Evolutionary conservation across 352 stramenopile genomes (phyloP), one percentile per base, ranked within the genome.

Genomic region (Globisporangium camurandrum): DNA sequence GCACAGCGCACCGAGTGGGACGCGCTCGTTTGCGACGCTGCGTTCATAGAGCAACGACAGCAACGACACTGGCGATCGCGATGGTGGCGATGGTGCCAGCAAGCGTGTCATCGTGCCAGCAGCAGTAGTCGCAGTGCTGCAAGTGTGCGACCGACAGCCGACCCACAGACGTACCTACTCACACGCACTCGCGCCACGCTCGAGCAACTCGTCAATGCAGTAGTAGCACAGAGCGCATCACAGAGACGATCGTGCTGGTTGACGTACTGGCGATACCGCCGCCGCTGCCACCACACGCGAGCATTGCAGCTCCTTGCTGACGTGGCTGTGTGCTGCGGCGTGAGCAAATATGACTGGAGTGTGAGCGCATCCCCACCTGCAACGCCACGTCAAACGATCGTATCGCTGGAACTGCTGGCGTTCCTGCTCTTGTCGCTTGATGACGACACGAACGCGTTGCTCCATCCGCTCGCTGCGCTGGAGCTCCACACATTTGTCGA

Each of bases 401-500:
- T 1, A 27, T 28, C 8, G 26, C 26, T 59, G 12, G 45, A 30
- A n/a, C 28, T 59, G 26, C 17, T 59, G 9, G 52, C 28, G 10
- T 49, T 44, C 33, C 20, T 59, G 31, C 36, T 52, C 8, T 22
- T 36, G 9, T 14, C 31, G 11, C 22, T 59, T 2, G 16, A 10
- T 11, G 7, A 14, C 23, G 27, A 53, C 16, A 44, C 1, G n/a
- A n/a, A 27, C 28, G 28, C 6, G 11, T 34, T 34, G 28, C 30
- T 54, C 7, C 52, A 59, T 14, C 27, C 52, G 6, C 45, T 59
- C 16, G 45, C 20, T 14, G 16, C 28, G 14, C 23, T 39, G 14
- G 44, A 52, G n/a, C 22, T 59, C 11, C 17, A 53, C 22, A 38
- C 44, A 6, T 54, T 59, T 20, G 27, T 59, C 8, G 52, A 54